Conservation (phyloP, 2,329 filamentous ascomycete species). For the Penicillium sp. region DNA sequence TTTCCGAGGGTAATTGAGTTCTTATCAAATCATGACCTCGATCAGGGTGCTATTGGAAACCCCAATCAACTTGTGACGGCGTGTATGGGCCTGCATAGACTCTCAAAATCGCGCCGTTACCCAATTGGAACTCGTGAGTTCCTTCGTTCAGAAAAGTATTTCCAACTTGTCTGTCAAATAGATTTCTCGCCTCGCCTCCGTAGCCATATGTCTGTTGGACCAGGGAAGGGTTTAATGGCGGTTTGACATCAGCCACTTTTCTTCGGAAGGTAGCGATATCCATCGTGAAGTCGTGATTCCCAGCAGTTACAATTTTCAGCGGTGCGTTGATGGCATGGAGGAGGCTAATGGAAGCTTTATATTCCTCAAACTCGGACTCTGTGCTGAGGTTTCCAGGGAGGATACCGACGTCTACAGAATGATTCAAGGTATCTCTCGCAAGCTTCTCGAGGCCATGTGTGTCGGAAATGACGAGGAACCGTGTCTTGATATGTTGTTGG, state of each 20-base stretch:
- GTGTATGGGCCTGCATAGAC: slow-evolving; percentile 53
- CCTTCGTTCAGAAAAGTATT: slow-evolving; percentile 50
- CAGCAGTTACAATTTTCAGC: slow-evolving; percentile 51
- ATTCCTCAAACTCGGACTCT: slow-evolving; percentile 12
- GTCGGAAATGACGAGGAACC: slow-evolving; percentile 8
- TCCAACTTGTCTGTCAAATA: slow-evolving; percentile 38
- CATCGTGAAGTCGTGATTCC: slow-evolving; percentile 50
- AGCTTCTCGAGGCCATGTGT: slow-evolving; percentile 7
- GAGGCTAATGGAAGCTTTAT: slow-evolving; percentile 34
- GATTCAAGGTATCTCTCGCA: not conserved
- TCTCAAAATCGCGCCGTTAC: slow-evolving; percentile 46
- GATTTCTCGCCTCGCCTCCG: slow-evolving; percentile 31
- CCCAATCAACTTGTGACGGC: slow-evolving; percentile 43
- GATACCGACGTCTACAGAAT: slow-evolving; percentile 26
- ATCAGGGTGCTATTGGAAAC: slow-evolving; percentile 44
- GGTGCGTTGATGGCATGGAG: slow-evolving; percentile 43
- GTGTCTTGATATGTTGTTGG: slow-evolving; percentile 5
- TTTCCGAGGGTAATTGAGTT: too few species aligned
- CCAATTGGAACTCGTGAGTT: slow-evolving; percentile 42
- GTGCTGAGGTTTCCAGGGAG: slow-evolving; percentile 13
- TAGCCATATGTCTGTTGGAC: slow-evolving; percentile 37
- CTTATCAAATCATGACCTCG: slow-evolving; percentile 27
- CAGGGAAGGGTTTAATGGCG: slow-evolving; percentile 22
- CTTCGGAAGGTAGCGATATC: slow-evolving; percentile 35
- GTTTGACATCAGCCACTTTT: slow-evolving; percentile 25